These are phyloP conservation scores for Stramenopiles sp. DNA, from an alignment of 352 stramenopile species.

Conservation along the genomic window DNA sequence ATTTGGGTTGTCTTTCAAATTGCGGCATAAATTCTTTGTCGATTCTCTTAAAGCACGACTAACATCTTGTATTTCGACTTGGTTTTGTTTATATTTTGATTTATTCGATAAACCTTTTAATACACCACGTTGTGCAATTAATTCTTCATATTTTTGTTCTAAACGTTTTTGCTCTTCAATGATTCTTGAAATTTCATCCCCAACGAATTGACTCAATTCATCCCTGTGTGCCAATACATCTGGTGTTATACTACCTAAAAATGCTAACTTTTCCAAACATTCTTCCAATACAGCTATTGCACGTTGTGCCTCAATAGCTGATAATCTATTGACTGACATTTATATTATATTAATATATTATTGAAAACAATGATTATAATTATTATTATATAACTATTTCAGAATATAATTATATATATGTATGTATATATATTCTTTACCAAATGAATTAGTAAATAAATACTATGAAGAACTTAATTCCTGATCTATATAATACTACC, in stretches of 20 bases:
- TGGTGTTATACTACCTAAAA: slow-evolving; percentile 60
- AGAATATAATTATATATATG: too few species aligned
- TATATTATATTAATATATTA: too few species aligned
- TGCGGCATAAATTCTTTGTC: slow-evolving; percentile 67
- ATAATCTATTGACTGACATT: slow-evolving; percentile 21
- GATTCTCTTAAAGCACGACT: slow-evolving; percentile 58
- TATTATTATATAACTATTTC: too few species aligned
- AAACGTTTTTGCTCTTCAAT: slow-evolving; percentile 63
- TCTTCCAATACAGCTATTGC: slow-evolving; percentile 60
- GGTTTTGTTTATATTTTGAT: slow-evolving; percentile 72
- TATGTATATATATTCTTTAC: too few species aligned
- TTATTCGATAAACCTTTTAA: slow-evolving; percentile 73
- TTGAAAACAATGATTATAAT: too few species aligned
- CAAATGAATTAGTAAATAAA: too few species aligned
- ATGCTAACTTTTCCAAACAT: slow-evolving; percentile 62
- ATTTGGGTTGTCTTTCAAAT: slow-evolving; percentile 76
- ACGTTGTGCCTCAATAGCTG: slow-evolving; percentile 36
- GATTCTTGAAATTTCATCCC: slow-evolving; percentile 72
- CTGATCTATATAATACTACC: too few species aligned
- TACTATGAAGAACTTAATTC: too few species aligned
- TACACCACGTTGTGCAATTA: slow-evolving; percentile 52
- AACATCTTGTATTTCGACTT: slow-evolving; percentile 69
- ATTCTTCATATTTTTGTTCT: slow-evolving; percentile 60
- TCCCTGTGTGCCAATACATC: slow-evolving; percentile 70
- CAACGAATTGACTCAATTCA: slow-evolving; percentile 66